A percentile compares a stretch with the other conserved stretches of the same genome.
phyloP scores from a whole-genome alignment of 768 basidiomycete species.

The Kwoniella dendrophila region DNA sequence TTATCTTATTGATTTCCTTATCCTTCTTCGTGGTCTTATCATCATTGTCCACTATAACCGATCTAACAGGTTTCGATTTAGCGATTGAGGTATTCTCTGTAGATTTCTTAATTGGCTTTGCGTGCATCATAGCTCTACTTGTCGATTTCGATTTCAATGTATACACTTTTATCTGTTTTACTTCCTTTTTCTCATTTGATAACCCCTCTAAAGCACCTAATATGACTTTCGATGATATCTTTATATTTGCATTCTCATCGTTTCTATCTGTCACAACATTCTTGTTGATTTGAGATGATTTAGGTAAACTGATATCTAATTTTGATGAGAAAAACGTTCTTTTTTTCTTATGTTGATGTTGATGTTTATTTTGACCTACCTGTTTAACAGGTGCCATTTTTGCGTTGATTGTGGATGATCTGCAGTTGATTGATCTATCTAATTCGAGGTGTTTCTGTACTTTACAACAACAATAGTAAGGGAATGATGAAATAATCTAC shows the following conservation, averaged over 20 bases:
- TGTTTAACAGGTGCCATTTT: conserved; percentile 8
- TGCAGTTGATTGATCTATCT: background rate
- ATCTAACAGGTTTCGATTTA: too few relatives aligned
- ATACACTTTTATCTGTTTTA: background rate
- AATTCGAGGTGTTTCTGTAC: background rate
- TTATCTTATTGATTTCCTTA: background rate
- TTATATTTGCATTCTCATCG: background rate
- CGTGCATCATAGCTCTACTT: too few relatives aligned
- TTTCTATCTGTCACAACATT: background rate
- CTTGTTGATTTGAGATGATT: too few relatives aligned
- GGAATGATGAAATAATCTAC: too few relatives aligned
- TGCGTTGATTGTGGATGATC: background rate
- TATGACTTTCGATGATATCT: background rate
- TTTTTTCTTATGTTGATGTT: conserved; percentile 10
- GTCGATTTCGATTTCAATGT: too few relatives aligned
- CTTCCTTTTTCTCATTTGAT: background rate
- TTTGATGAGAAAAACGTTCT: conserved; percentile 9
- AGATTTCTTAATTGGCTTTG: too few relatives aligned
- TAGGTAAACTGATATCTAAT: background rate
- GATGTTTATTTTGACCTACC: background rate
- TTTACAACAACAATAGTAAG: too few relatives aligned
- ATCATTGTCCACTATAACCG: background rate
- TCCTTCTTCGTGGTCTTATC: background rate
- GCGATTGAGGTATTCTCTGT: too few relatives aligned
- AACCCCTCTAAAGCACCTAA: background rate